Base-by-base conservation (phyloP, 2,329 filamentous ascomycete species). In the Colletotrichum sansevieriae region DNA sequence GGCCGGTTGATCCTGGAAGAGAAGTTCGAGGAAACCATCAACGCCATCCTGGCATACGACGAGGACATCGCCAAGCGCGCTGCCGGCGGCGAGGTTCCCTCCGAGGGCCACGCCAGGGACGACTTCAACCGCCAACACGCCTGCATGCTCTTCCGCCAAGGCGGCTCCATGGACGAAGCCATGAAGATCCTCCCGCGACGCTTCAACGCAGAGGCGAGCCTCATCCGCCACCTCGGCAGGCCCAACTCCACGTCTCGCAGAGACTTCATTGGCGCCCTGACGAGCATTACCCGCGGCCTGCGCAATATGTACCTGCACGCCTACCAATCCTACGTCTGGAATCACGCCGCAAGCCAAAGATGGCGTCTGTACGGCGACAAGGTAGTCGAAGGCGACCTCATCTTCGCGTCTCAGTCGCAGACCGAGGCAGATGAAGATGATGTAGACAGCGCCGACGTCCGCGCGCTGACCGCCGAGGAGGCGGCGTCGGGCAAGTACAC, bases 241-340 rank as follows among this genome's bases (percentile, higher is more conserved):
- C 37, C 62, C 51, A 54, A 54, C 47, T 29, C 44, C 37, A 75
- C 80, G 64, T 83, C 85, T 22, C 80, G 81, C 44, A 86, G 85
- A 49, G 95, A 99, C 79, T 96, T 89, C 77, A 86, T 93, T 68
- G 95, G 95, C 25, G 94, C 96, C 1, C 80, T 99, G 59, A 87
- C 91, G 76, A 86, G 87, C 62, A 95, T 99, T 71, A 92, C 92
- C 25, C 88, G 95, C 18, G 93, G 92, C 56, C 84, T 98, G 74
- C 89, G 94, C 49, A 88, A 94, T 67, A 98, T 99, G 92, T 99
- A 98, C 77, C 91, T 97, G 15, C 96, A 99, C 78, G 95, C 96
- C 5, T 98, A 98, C 80, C 96, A 99, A 79, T 97, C 93, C 6
- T 88, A 94, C 43, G 90, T 99, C 9, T 99, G 95, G 95, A 99